Evolutionary conservation across 441 rosid species (phyloP).

Genomic region (Macaranga tanarius): DNA sequence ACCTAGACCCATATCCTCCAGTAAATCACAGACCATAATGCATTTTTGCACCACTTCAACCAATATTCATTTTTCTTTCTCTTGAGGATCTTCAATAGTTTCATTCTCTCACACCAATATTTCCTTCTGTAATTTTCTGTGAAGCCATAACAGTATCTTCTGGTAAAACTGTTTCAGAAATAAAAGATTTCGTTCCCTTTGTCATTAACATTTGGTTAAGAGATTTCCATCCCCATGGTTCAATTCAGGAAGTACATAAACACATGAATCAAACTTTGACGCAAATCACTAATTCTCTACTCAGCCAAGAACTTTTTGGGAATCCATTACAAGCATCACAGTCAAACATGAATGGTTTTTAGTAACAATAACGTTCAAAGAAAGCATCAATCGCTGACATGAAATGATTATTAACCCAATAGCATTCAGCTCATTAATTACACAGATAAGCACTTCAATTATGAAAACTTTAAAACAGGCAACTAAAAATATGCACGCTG

Average conservation of each 20-base stretch:
- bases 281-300: background rate
- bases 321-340: background rate
- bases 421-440: conserved; percentile 9
- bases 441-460: background rate
- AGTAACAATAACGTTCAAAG: background rate
- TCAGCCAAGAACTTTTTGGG: background rate
- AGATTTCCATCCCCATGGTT: background rate
- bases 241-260: background rate
- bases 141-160: background rate
- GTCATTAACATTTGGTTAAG: background rate
- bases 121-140: background rate
- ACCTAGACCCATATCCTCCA: background rate
- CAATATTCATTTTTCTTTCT: background rate
- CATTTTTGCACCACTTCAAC: background rate
- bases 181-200: background rate
- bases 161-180: background rate
- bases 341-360: background rate
- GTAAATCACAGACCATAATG: background rate
- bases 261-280: background rate
- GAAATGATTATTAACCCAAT: conserved; percentile 1
- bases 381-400: conserved; percentile 1
- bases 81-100: background rate
- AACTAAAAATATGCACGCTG: background rate
- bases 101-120: background rate
- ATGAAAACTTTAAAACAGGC: background rate